Conservation (phyloP, 306 rosid species). For the Myrica gale region DNA sequence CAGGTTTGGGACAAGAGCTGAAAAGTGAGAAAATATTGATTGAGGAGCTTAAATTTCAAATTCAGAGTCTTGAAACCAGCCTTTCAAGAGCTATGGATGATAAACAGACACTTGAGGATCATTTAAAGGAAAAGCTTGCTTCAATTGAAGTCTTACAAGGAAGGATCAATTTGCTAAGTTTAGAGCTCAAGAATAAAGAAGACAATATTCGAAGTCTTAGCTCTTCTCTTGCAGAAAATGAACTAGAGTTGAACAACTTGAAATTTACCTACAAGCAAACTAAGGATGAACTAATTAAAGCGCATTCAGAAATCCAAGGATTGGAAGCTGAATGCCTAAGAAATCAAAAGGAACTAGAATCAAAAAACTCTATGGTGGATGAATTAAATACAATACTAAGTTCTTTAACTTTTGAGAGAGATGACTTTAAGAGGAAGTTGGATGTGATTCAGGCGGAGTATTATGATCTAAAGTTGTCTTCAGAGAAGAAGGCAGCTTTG, state of each 20-base stretch:
- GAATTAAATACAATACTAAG: slow-evolving; percentile 49
- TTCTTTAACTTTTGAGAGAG: slow-evolving; percentile 48
- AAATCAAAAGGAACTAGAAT: slow-evolving; percentile 51
- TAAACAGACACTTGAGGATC: slow-evolving; percentile 51
- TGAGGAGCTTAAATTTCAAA: slow-evolving; percentile 58
- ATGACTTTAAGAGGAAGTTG: slow-evolving; percentile 44
- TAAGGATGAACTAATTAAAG: slow-evolving; percentile 49
- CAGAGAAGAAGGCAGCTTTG: slow-evolving; percentile 54
- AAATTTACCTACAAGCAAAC: slow-evolving; percentile 41
- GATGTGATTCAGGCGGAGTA: slow-evolving; percentile 46
- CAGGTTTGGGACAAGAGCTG: slow-evolving; percentile 59
- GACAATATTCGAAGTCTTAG: slow-evolving; percentile 46
- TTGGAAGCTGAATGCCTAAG: slow-evolving; percentile 55
- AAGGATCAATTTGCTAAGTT: slow-evolving; percentile 50
- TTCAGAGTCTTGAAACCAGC: slow-evolving; percentile 40
- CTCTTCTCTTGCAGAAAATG: slow-evolving; percentile 67
- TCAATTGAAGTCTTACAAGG: slow-evolving; percentile 37
- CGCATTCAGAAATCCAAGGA: slow-evolving; percentile 49
- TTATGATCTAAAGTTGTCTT: slow-evolving; percentile 46
- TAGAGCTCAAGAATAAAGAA: slow-evolving; percentile 60
- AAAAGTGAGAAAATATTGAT: slow-evolving; percentile 51
- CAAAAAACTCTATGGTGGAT: slow-evolving; percentile 45
- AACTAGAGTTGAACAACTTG: slow-evolving; percentile 60
- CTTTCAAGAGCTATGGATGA: slow-evolving; percentile 36
- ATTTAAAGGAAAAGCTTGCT: slow-evolving; percentile 36